Evolutionary conservation across 78 protist genomes (phyloP).

Genomic region (Dictyostelium citrinum): DNA sequence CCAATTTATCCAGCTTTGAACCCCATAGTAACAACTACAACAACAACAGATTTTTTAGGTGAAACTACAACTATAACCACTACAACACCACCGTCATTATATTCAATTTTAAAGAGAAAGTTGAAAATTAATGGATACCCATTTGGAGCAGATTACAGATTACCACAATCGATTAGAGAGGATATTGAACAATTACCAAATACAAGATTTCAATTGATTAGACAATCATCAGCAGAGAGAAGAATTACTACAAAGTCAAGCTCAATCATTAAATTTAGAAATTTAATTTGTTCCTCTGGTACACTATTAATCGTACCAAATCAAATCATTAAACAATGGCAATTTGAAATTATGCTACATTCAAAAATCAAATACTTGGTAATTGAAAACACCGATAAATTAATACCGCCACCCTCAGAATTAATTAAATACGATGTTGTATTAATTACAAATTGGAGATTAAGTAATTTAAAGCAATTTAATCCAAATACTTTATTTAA

Average conservation of each 20-base stretch:
- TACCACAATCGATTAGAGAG: not conserved
- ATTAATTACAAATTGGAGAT: not conserved
- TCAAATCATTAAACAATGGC: slow-evolving; percentile 34
- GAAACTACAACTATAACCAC: not conserved
- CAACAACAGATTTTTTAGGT: not conserved
- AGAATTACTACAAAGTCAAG: not conserved
- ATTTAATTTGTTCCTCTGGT: not conserved
- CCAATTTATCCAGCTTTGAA: not conserved
- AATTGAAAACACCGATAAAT: not conserved
- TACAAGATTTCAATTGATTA: not conserved
- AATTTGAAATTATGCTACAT: slow-evolving; percentile 8
- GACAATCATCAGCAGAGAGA: not conserved
- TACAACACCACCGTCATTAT: not conserved
- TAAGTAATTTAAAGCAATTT: slow-evolving; percentile 5
- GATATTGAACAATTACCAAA: not conserved
- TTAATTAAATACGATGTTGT: slow-evolving; percentile 22
- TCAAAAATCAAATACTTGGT: not conserved
- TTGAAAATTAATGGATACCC: slow-evolving; percentile 12
- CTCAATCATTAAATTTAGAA: not conserved
- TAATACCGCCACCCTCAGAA: not conserved
- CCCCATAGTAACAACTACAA: not conserved
- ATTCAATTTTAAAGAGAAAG: not conserved
- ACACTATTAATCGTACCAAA: slow-evolving; percentile 39
- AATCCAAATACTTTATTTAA: not conserved
- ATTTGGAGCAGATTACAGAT: not conserved